Conservation (phyloP, 495 filamentous ascomycete genomes). For the Aspergillus diversus region DNA sequence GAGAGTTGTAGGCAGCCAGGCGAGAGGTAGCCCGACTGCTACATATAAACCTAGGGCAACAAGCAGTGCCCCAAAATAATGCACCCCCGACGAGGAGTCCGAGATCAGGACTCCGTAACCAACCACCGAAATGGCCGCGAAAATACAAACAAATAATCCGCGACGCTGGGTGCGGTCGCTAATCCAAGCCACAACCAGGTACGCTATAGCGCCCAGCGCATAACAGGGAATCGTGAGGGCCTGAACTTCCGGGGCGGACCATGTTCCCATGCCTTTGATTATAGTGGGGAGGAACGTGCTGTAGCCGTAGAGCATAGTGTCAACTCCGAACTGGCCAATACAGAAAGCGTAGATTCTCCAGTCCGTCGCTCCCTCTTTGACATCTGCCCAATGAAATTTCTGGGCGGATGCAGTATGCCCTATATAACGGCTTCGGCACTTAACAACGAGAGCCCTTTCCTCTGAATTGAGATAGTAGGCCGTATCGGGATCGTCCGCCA, state of each 20-base stretch:
- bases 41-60: constrained; percentile 75
- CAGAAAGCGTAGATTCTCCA: constrained; percentile 73
- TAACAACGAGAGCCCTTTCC: constrained; percentile 56
- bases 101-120: constrained; percentile 71
- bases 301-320: constrained; percentile 78
- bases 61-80: constrained; percentile 74
- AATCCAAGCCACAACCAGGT: constrained; percentile 62
- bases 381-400: constrained; percentile 61
- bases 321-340: constrained; percentile 66
- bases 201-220: constrained; percentile 66
- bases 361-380: constrained; percentile 55
- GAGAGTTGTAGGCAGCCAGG: constrained; percentile 63
- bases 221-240: constrained; percentile 82
- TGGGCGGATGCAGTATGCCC: constrained; percentile 63
- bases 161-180: constrained; percentile 65
- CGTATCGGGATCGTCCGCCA: constrained; percentile 67
- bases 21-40: constrained; percentile 67
- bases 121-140: constrained; percentile 61
- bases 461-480: constrained; percentile 64
- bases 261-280: constrained; percentile 67
- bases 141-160: constrained; percentile 61
- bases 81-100: constrained; percentile 59
- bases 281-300: constrained; percentile 80
- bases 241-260: constrained; percentile 65
- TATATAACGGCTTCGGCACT: constrained; percentile 51